Evolutionary conservation across 805 yeast genomes (phyloP).

Genomic region (Candida quercuum): DNA sequence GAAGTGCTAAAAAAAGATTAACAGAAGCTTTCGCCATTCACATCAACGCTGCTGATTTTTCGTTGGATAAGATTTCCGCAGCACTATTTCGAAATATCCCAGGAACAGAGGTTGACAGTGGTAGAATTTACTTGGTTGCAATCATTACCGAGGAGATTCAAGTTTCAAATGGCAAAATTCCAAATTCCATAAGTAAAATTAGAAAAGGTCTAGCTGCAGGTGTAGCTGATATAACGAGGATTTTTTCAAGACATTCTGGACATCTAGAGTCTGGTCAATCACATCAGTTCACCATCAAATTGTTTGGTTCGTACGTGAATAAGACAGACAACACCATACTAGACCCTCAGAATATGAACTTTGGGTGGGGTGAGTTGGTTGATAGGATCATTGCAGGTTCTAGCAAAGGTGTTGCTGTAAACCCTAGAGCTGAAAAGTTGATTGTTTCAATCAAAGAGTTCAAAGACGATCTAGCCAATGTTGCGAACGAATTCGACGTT

Average conservation of each 20-base stretch:
- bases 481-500: slow-evolving; percentile 28
- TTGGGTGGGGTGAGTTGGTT: slow-evolving; percentile 87
- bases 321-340: slow-evolving; percentile 27
- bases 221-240: slow-evolving; percentile 76
- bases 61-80: slow-evolving; percentile 66
- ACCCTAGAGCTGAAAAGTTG: slow-evolving; percentile 73
- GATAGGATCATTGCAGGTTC: slow-evolving; percentile 76
- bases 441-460: slow-evolving; percentile 71
- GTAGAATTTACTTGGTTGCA: slow-evolving; percentile 71
- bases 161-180: slow-evolving; percentile 26
- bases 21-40: slow-evolving; percentile 78
- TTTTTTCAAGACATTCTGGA: slow-evolving; percentile 62
- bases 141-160: slow-evolving; percentile 66
- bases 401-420: slow-evolving; percentile 69
- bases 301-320: slow-evolving; percentile 65
- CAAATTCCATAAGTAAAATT: slow-evolving; percentile 31
- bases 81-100: slow-evolving; percentile 79
- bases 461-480: slow-evolving; percentile 36
- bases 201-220: slow-evolving; percentile 87
- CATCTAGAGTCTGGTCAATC: slow-evolving; percentile 55
- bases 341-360: slow-evolving; percentile 38
- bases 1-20: slow-evolving; percentile 57
- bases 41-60: slow-evolving; percentile 52
- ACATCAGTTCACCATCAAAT: slow-evolving; percentile 63
- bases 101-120: slow-evolving; percentile 52